Base-by-base conservation (phyloP, 192 early-diverging fungal genomes). In the Coemansia sp. region DNA sequence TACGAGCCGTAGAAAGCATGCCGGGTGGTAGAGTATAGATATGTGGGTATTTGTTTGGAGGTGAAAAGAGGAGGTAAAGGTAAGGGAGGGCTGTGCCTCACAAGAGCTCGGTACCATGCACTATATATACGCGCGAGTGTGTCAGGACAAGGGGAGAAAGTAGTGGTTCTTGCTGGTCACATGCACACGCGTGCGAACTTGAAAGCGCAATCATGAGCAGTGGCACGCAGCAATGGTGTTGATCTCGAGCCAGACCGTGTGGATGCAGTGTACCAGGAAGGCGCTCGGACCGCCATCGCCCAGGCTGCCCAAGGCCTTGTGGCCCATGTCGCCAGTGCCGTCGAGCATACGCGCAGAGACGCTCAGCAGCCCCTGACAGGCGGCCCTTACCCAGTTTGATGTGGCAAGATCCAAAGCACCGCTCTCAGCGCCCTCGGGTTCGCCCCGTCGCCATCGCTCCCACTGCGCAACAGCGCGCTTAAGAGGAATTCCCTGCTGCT, bases 391-490 rank as follows among this genome's bases (percentile, higher is more conserved):
- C 72, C 72, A 74, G 21, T 18, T 34, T 11, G 45, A 14, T 14
- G 63, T 58, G 13, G 65, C 65, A 42, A 21, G 0, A 23, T 55
- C 16, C 53, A 33, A 18, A 25, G 20, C 61, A 13, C 33, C 3
- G 10, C 39, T 31, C 12, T 38, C 48, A 1, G 36, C 42, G 13
- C 35, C 48, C 4, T 36, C 37, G 3, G 53, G 47, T 36, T 62
- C 45, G 62, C 72, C 72, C 13, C 66, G 47, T 4, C 56, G 72
- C 72, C 72, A 74, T 26, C 72, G 61, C 58, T 68, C 72, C 72
- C 72, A 74, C 38, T 23, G 56, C 45, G 58, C 61, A 53, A 68
- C 25, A 9, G 57, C 72, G 20, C 58, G 55, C 62, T 68, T 74
- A 18, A 58, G 12, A 34, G 61, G 50, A 34, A 48, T n/a, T 18